Percentiles rank a stretch among this genome's conserved stretches.
Conservation (phyloP, 2,329 filamentous ascomycete genomes). For the Cordyceps tenuipes region DNA sequence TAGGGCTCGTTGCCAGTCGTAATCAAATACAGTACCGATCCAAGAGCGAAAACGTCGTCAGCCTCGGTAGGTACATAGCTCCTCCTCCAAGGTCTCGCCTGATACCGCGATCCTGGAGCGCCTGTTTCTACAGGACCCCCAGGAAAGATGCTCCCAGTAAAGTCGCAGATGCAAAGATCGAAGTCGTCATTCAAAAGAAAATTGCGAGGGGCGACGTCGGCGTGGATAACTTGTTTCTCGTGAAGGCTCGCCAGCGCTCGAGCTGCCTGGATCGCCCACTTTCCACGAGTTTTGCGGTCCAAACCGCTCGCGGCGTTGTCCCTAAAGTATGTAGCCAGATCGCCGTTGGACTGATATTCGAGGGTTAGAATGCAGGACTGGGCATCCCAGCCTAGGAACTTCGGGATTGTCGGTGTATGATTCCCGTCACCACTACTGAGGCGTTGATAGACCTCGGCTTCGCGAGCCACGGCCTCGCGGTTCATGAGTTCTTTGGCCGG, state of each 20-base stretch:
- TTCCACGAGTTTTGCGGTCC: conserved; percentile 15
- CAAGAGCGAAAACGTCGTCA: conserved; percentile 25
- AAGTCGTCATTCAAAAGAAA: conserved; percentile 28
- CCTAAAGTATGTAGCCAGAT: conserved; percentile 18
- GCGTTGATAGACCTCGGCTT: conserved; percentile 20
- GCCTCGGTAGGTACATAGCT: conserved; percentile 17
- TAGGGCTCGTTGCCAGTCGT: conserved; percentile 25
- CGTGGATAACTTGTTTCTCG: conserved; percentile 29
- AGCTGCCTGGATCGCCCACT: conserved; percentile 25
- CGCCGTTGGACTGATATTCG: conserved; percentile 20
- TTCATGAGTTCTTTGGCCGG: neutral
- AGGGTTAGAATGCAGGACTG: conserved; percentile 19
- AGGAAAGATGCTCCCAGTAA: conserved; percentile 25
- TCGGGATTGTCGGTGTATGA: conserved; percentile 14
- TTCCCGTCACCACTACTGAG: conserved; percentile 13
- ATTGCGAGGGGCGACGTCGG: conserved; percentile 28
- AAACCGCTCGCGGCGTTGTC: neutral
- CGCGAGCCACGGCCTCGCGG: conserved; percentile 16
- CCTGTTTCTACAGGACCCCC: conserved; percentile 16
- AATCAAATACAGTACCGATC: conserved; percentile 27
- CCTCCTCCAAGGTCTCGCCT: conserved; percentile 18
- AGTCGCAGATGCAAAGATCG: conserved; percentile 29
- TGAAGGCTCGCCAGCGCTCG: conserved; percentile 26
- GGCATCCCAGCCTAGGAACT: conserved; percentile 18
- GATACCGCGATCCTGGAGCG: conserved; percentile 18